phyloP scores from a whole-genome alignment of 208 protist genomes.

The Leishmania mexicana region DNA sequence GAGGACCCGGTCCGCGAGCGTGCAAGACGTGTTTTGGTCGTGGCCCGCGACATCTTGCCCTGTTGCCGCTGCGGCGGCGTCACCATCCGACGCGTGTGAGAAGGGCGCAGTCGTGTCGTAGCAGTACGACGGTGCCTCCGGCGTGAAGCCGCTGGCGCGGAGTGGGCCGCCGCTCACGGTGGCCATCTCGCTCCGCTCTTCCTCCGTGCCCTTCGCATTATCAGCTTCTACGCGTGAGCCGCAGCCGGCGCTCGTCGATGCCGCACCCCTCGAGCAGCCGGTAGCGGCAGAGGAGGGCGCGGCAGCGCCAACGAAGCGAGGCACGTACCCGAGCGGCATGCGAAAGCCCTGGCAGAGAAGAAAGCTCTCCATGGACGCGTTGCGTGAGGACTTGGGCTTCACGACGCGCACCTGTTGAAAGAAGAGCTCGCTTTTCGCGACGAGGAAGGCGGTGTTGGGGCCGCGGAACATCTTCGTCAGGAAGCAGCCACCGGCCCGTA shows the following conservation, averaged over 20 bases:
- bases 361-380: slow-evolving; percentile 97
- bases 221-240: background rate
- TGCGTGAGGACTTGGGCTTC: slow-evolving; percentile 97
- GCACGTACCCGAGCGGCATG: slow-evolving; percentile 86
- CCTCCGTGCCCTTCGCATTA: background rate
- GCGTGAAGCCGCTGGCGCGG: slow-evolving; percentile 15
- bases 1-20: slow-evolving; percentile 39
- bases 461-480: slow-evolving; percentile 99
- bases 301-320: slow-evolving; percentile 35
- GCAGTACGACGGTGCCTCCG: slow-evolving; percentile 14
- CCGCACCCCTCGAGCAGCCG: background rate
- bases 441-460: slow-evolving; percentile 92
- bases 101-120: background rate
- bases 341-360: slow-evolving; percentile 94
- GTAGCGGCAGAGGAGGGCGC: background rate
- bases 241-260: background rate
- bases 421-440: slow-evolving; percentile 96
- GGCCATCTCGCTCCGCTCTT: background rate
- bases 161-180: background rate
- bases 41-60: background rate
- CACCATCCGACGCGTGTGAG: background rate
- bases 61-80: background rate
- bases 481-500: slow-evolving; percentile 94
- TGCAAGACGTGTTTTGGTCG: background rate
- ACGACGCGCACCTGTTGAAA: slow-evolving; percentile 95